Percentiles rank a stretch among this genome's conserved stretches.
These are phyloP conservation scores for Pythium brachiatum DNA, from an alignment of 352 stramenopile species.

Conservation along the genomic window DNA sequence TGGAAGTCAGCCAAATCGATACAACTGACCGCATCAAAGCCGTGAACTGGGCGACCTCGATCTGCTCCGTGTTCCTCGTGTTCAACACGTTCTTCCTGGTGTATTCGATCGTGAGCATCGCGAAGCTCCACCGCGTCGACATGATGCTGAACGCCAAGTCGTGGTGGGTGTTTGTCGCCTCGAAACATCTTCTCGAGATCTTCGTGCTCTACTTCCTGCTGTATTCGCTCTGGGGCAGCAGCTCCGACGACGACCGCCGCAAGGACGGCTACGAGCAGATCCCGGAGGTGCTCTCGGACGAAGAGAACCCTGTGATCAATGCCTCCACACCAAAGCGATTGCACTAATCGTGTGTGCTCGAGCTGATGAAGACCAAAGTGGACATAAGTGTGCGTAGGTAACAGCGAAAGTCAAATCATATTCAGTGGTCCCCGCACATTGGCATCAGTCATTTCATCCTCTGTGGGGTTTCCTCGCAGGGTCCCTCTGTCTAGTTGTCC, in stretches of 20 bases:
- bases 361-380: not conserved
- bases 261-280: slow-evolving; percentile 81
- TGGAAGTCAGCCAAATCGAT: slow-evolving; percentile 96
- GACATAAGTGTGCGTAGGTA: not conserved
- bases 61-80: slow-evolving; percentile 95
- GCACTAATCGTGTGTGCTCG: slow-evolving; percentile 8
- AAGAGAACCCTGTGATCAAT: slow-evolving; percentile 30
- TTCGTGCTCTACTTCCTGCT: slow-evolving; percentile 93
- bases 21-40: slow-evolving; percentile 95
- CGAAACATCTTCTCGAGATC: slow-evolving; percentile 93
- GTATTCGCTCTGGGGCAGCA: slow-evolving; percentile 91
- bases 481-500: slow-evolving; percentile 42
- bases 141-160: slow-evolving; percentile 80
- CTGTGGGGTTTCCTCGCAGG: not conserved
- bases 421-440: slow-evolving; percentile 4
- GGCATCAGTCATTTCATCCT: not conserved
- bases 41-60: slow-evolving; percentile 95
- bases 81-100: slow-evolving; percentile 87
- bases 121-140: slow-evolving; percentile 84
- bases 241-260: slow-evolving; percentile 54
- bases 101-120: slow-evolving; percentile 81
- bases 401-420: slow-evolving; percentile 9
- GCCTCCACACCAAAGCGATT: slow-evolving; percentile 23
- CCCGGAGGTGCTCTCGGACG: slow-evolving; percentile 61
- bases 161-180: slow-evolving; percentile 93